phyloP scores from a whole-genome alignment of 768 basidiomycete genomes.

The Termitomyces sp. region DNA sequence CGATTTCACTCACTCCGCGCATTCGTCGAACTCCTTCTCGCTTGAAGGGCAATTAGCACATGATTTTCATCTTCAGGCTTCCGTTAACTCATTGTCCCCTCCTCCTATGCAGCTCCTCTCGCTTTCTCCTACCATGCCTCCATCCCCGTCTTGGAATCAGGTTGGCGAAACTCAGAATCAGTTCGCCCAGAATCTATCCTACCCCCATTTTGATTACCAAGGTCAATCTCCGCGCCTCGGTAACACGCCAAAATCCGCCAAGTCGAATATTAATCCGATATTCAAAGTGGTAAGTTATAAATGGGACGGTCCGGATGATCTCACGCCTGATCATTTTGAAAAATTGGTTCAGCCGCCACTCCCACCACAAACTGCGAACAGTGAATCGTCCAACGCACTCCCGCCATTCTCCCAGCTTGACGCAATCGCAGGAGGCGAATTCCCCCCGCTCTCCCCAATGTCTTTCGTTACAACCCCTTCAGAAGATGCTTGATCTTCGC shows the following conservation, averaged over 20 bases:
- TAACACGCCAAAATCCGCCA: conserved; percentile 58
- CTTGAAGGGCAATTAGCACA: conserved; percentile 69
- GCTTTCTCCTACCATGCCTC: conserved; percentile 59
- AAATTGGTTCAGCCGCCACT: conserved; percentile 46
- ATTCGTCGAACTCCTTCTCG: conserved; percentile 78
- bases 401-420: conserved; percentile 76
- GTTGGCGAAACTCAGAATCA: conserved; percentile 31
- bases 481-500: conserved; percentile 37
- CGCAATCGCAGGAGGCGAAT: conserved; percentile 77
- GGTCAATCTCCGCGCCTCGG: conserved; percentile 60
- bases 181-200: conserved; percentile 27
- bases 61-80: conserved; percentile 70
- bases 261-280: conserved; percentile 77
- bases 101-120: conserved; percentile 74
- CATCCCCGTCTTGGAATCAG: conserved; percentile 52
- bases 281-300: conserved; percentile 81
- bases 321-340: conserved; percentile 28
- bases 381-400: conserved; percentile 18
- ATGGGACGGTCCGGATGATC: conserved; percentile 32
- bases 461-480: conserved; percentile 47
- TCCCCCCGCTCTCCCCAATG: conserved; percentile 71
- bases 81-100: conserved; percentile 67
- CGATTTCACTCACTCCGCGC: conserved; percentile 67
- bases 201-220: conserved; percentile 44
- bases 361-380: conserved; percentile 37